Evolutionary conservation across 177 flowering plant species (phyloP).

Genomic region (Tripterygium wilfordii): DNA sequence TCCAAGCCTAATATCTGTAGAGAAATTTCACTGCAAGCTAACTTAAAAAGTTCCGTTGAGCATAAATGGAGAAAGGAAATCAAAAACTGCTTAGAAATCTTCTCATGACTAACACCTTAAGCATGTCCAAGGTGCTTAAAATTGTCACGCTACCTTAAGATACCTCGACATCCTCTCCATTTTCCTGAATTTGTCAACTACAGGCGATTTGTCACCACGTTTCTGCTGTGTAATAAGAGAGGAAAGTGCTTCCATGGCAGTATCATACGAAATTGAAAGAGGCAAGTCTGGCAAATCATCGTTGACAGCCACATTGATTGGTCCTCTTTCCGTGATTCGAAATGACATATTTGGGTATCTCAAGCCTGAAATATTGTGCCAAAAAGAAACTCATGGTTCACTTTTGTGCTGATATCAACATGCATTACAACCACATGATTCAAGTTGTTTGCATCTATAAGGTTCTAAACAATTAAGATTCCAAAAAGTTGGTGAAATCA

Average conservation of each 20-base stretch:
- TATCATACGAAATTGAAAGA: conserved; percentile 57
- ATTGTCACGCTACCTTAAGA: conserved; percentile 61
- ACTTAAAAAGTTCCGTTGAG: background rate
- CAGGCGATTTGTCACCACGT: conserved; percentile 40
- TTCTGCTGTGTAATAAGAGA: conserved; percentile 61
- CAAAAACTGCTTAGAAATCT: background rate
- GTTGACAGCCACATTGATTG: conserved; percentile 20
- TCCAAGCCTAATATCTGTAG: conserved; percentile 70
- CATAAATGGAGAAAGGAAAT: background rate
- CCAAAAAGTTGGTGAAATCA: background rate
- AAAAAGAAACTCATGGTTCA: background rate
- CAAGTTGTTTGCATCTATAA: background rate
- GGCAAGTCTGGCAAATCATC: conserved; percentile 19
- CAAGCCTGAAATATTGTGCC: conserved; percentile 29
- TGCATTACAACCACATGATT: background rate
- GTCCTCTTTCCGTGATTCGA: conserved; percentile 22
- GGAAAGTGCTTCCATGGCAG: conserved; percentile 89
- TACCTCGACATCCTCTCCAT: conserved; percentile 63
- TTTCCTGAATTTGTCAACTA: conserved; percentile 37
- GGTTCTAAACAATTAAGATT: no score
- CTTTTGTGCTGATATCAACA: background rate
- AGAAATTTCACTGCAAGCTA: conserved; percentile 2
- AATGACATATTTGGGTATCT: conserved; percentile 25
- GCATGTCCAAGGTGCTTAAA: background rate
- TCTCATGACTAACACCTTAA: background rate